Conservation (phyloP, 495 filamentous ascomycete species). For the Amorphotheca resinae region DNA sequence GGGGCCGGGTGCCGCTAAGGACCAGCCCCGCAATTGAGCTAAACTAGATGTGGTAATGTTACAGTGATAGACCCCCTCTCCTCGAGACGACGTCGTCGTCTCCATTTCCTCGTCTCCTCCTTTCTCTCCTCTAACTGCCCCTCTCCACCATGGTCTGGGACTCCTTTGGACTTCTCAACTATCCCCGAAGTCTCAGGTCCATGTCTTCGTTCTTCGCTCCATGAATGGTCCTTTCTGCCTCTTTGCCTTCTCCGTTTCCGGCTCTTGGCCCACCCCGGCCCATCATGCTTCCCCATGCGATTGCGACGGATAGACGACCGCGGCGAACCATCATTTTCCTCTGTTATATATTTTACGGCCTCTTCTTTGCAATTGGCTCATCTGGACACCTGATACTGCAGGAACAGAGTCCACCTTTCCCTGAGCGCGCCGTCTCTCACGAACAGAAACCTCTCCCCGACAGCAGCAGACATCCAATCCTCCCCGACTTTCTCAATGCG, state of each 20-base stretch:
- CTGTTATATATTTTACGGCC: not conserved
- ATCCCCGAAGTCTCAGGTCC: too few relatives aligned
- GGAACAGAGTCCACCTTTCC: not conserved
- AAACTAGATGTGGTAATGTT: too few relatives aligned
- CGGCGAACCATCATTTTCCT: slow-evolving; percentile 5
- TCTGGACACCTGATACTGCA: not conserved
- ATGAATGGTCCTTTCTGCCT: slow-evolving; percentile 9
- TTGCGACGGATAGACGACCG: not conserved
- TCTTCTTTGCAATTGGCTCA: not conserved
- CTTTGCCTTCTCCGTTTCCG: not conserved
- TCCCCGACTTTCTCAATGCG: slow-evolving; percentile 38
- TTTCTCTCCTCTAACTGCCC: too few relatives aligned
- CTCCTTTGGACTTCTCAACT: too few relatives aligned
- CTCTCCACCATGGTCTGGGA: too few relatives aligned
- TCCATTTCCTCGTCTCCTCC: too few relatives aligned
- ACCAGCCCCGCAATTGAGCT: too few relatives aligned
- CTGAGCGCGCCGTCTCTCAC: not conserved
- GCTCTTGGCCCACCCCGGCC: not conserved
- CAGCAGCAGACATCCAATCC: not conserved
- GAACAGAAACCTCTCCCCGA: slow-evolving; percentile 1
- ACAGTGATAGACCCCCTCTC: too few relatives aligned
- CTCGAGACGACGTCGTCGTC: too few relatives aligned
- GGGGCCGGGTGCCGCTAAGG: too few relatives aligned
- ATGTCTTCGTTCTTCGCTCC: slow-evolving; percentile 19
- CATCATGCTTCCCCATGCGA: not conserved